phyloP scores from a whole-genome alignment of 2,329 filamentous ascomycete species.

The Aspergillus sojae region DNA sequence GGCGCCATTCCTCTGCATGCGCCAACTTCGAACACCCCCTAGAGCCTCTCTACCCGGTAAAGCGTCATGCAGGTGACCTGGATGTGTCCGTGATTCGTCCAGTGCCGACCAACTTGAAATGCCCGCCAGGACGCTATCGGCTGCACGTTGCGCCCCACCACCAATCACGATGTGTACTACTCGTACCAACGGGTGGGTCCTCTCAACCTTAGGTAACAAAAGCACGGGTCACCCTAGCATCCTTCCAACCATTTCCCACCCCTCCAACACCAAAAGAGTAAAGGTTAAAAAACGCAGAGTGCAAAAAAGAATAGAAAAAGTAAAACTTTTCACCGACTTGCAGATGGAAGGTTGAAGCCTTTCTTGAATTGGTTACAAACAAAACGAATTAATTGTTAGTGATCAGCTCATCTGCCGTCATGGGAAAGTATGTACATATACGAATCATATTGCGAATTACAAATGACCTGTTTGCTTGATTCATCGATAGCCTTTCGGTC shows the following conservation, averaged over 20 bases:
- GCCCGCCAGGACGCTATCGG: slow-evolving; percentile 27
- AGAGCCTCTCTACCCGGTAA: slow-evolving; percentile 20
- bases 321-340: slow-evolving; percentile 5
- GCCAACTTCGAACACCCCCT: slow-evolving; percentile 13
- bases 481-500: background rate
- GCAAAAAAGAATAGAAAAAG: background rate
- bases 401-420: slow-evolving; percentile 11
- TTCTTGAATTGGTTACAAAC: background rate
- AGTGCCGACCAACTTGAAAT: slow-evolving; percentile 19
- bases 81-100: slow-evolving; percentile 21
- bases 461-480: background rate
- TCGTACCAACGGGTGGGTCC: slow-evolving; percentile 3
- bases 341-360: background rate
- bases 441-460: background rate
- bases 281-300: background rate
- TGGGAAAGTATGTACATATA: background rate
- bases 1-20: slow-evolving; percentile 3
- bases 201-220: slow-evolving; percentile 5
- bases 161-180: slow-evolving; percentile 18
- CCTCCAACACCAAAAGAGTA: background rate
- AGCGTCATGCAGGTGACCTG: slow-evolving; percentile 25
- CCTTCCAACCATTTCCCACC: slow-evolving; percentile 3
- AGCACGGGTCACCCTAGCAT: slow-evolving; percentile 15
- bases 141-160: slow-evolving; percentile 23
- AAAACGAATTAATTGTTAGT: background rate